Conservation (phyloP, 257 asterid species). For the Orobanche coerulescens region DNA sequence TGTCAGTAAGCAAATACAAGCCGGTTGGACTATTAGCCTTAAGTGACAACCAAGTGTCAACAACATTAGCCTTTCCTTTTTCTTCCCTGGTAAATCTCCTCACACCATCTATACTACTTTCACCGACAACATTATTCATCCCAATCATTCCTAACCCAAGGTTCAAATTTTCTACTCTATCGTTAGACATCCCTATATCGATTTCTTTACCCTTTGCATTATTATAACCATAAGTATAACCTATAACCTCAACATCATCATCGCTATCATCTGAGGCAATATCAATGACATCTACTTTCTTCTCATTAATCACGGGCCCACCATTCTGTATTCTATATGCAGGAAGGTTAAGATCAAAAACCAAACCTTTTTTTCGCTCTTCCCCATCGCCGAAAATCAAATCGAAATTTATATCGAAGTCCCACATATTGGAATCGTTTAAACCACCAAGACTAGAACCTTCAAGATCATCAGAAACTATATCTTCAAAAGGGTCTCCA, state of each 20-base stretch:
- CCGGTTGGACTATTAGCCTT: slow-evolving; percentile 16
- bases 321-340: slow-evolving; percentile 4
- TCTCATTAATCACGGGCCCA: slow-evolving; percentile 16
- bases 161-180: slow-evolving; percentile 11
- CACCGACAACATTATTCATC: slow-evolving; percentile 26
- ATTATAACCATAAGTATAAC: slow-evolving; percentile 22
- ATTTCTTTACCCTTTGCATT: slow-evolving; percentile 24
- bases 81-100: slow-evolving; percentile 43
- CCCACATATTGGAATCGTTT: slow-evolving; percentile 20
- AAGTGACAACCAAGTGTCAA: slow-evolving; percentile 44
- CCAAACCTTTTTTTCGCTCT: slow-evolving; percentile 17
- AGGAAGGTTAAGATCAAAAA: slow-evolving; percentile 43
- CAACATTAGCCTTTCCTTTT: slow-evolving; percentile 40
- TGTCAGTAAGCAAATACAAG: slow-evolving; percentile 19
- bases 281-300: slow-evolving; percentile 29
- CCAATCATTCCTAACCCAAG: slow-evolving; percentile 31
- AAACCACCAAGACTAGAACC: slow-evolving; percentile 19
- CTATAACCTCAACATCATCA: slow-evolving; percentile 37
- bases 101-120: slow-evolving; percentile 25
- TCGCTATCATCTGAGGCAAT: slow-evolving; percentile 47
- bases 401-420: slow-evolving; percentile 22
- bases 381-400: slow-evolving; percentile 24
- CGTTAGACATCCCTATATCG: slow-evolving; percentile 19
- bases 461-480: slow-evolving; percentile 20
- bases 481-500: slow-evolving; percentile 12